Evolutionary conservation across 257 asterid species (phyloP).

Genomic region (Solanum ossicruentum): DNA sequence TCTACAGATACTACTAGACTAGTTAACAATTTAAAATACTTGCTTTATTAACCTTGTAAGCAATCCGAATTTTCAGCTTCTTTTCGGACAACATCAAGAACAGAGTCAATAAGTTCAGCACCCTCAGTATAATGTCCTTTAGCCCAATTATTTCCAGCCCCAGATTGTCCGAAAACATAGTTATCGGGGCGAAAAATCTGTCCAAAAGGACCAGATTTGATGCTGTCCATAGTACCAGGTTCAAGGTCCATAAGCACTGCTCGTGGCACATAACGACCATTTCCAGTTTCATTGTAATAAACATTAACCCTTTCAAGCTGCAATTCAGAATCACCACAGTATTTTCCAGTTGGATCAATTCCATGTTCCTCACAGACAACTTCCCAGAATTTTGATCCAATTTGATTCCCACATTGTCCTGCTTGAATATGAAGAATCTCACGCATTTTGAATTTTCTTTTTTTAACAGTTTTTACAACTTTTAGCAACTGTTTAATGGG

Average conservation of each 20-base stretch:
- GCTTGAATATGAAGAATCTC: constrained; percentile 22
- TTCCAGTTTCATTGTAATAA: constrained; percentile 14
- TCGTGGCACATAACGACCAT: constrained; percentile 16
- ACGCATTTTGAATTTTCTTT: constrained; percentile 4
- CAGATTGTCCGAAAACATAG: constrained; percentile 17
- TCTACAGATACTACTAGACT: not conserved
- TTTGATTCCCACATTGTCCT: constrained; percentile 24
- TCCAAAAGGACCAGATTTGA: constrained; percentile 10
- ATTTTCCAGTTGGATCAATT: constrained; percentile 15
- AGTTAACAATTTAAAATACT: not conserved
- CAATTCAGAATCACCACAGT: constrained; percentile 1
- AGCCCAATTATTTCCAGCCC: constrained; percentile 24
- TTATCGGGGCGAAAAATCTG: constrained; percentile 15
- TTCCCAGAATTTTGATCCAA: constrained; percentile 22
- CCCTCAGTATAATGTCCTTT: constrained; percentile 18
- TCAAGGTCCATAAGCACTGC: constrained; percentile 18
- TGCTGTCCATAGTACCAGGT: constrained; percentile 20
- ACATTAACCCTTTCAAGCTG: constrained; percentile 18
- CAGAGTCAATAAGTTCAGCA: constrained; percentile 18
- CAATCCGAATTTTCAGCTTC: constrained; percentile 20
- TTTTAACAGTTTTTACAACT: not conserved
- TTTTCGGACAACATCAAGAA: constrained; percentile 19
- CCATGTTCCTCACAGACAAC: constrained; percentile 19
- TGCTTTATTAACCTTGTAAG: not conserved
- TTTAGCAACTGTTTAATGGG: not conserved